Evolutionary conservation across 2,329 filamentous ascomycete species (phyloP).

Genomic region (Diaporthe longicolla): DNA sequence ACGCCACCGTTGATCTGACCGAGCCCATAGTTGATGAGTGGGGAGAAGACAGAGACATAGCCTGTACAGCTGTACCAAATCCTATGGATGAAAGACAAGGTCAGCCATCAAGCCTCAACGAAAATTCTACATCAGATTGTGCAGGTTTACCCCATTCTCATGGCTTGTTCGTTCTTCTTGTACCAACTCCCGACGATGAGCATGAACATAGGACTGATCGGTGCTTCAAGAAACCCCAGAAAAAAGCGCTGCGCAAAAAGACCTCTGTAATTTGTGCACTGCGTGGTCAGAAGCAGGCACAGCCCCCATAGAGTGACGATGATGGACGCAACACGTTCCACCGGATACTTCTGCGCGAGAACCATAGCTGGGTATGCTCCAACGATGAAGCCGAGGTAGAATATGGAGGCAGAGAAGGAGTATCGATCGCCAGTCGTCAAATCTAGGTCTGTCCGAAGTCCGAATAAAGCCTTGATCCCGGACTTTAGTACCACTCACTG

Average conservation of each 20-base stretch:
- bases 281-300: slow-evolving; percentile 55
- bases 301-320: slow-evolving; percentile 55
- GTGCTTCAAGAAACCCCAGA: slow-evolving; percentile 69
- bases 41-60: slow-evolving; percentile 60
- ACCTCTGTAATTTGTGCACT: slow-evolving; percentile 54
- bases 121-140: too few relatives aligned
- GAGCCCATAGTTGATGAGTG: slow-evolving; percentile 63
- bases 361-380: slow-evolving; percentile 60
- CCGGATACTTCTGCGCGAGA: slow-evolving; percentile 60
- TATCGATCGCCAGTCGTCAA: too few relatives aligned
- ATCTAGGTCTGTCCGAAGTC: too few relatives aligned
- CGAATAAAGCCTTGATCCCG: too few relatives aligned
- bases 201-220: slow-evolving; percentile 69
- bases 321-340: slow-evolving; percentile 59
- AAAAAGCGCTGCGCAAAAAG: slow-evolving; percentile 66
- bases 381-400: slow-evolving; percentile 64
- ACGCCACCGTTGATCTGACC: slow-evolving; percentile 57
- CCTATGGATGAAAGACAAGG: too few relatives aligned
- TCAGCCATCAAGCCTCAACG: too few relatives aligned
- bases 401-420: slow-evolving; percentile 52
- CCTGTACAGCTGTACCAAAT: slow-evolving; percentile 61
- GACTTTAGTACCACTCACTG: too few relatives aligned
- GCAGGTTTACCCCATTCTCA: slow-evolving; percentile 49
- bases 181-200: slow-evolving; percentile 62
- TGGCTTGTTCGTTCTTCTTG: slow-evolving; percentile 57